These are phyloP conservation scores for Chytriomyces sp. DNA, from an alignment of 192 early-diverging fungal genomes.

Conservation along the genomic window DNA sequence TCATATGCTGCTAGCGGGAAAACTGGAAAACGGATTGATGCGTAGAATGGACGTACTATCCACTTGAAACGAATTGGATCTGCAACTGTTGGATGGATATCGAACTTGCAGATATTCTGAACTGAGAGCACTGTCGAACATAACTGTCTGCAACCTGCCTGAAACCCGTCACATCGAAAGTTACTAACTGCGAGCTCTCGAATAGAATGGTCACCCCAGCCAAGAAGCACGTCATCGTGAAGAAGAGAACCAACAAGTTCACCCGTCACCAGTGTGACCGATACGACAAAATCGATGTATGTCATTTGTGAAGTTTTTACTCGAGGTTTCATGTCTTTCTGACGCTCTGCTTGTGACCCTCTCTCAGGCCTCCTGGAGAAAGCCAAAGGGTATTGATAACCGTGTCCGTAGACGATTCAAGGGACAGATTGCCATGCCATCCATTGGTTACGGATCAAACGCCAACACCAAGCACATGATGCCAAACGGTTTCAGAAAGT, in stretches of 20 bases:
- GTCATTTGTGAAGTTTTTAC: conserved; percentile 11
- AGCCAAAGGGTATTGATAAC: conserved; percentile 99
- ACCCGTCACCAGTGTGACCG: conserved; percentile 98
- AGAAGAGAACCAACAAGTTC: conserved; percentile 99
- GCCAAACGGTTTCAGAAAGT: conserved; percentile 99
- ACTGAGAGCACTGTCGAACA: too few relatives aligned
- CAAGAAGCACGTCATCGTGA: conserved; percentile 95
- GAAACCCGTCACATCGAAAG: too few relatives aligned
- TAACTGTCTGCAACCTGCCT: too few relatives aligned
- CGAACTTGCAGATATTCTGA: too few relatives aligned
- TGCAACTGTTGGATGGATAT: too few relatives aligned
- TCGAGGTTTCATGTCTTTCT: background rate
- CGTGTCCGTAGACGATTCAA: conserved; percentile 97
- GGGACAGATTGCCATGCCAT: conserved; percentile 97
- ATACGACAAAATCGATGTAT: conserved; percentile 91
- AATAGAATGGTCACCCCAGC: conserved; percentile 88
- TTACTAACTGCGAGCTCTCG: too few relatives aligned
- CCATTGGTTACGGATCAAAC: conserved; percentile 99
- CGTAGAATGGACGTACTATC: too few relatives aligned
- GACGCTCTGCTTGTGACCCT: conserved; percentile 1
- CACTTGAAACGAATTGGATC: too few relatives aligned
- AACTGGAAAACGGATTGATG: too few relatives aligned
- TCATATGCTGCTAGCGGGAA: too few relatives aligned
- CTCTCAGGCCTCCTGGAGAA: conserved; percentile 92
- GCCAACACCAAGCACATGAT: conserved; percentile 94